Conservation (phyloP, 495 filamentous ascomycete genomes). For the Aspergillus asperescens region DNA sequence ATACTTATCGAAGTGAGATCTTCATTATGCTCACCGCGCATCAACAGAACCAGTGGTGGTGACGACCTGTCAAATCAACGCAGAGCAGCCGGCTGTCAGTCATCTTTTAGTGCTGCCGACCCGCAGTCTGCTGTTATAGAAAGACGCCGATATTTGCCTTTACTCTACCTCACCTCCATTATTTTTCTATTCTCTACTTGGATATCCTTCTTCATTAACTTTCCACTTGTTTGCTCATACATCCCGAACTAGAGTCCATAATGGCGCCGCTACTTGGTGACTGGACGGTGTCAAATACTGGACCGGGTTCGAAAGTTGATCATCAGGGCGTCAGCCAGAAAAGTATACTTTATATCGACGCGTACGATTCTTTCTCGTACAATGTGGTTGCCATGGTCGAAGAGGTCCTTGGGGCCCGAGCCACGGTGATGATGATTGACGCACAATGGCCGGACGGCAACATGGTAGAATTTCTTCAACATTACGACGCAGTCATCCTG, state of each 20-base stretch:
- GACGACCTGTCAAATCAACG: neutral
- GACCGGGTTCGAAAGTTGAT: slow-evolving; percentile 1
- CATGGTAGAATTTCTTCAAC: slow-evolving; percentile 47
- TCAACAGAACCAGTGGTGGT: neutral
- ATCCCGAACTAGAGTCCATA: neutral
- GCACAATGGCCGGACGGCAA: slow-evolving; percentile 39
- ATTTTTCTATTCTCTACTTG: neutral
- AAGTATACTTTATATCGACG: slow-evolving; percentile 80
- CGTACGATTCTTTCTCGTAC: slow-evolving; percentile 93
- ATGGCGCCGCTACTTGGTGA: slow-evolving; percentile 37
- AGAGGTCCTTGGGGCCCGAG: slow-evolving; percentile 55
- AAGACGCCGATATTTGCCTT: neutral
- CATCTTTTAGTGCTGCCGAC: neutral
- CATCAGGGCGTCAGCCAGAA: slow-evolving; percentile 15
- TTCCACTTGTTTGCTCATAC: neutral
- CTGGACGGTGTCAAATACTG: slow-evolving; percentile 20
- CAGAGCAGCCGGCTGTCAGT: neutral
- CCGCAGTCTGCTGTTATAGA: neutral
- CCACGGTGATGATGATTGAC: slow-evolving; percentile 71
- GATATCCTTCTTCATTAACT: neutral
- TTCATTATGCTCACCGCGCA: neutral
- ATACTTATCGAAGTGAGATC: neutral
- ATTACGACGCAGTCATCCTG: slow-evolving; percentile 70
- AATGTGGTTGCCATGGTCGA: slow-evolving; percentile 80
- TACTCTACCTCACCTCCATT: neutral